A percentile compares a stretch with the other conserved stretches of the same genome.
These are phyloP conservation scores for Naganishia friedmannii DNA, from an alignment of 768 basidiomycete genomes.

Conservation along the genomic window DNA sequence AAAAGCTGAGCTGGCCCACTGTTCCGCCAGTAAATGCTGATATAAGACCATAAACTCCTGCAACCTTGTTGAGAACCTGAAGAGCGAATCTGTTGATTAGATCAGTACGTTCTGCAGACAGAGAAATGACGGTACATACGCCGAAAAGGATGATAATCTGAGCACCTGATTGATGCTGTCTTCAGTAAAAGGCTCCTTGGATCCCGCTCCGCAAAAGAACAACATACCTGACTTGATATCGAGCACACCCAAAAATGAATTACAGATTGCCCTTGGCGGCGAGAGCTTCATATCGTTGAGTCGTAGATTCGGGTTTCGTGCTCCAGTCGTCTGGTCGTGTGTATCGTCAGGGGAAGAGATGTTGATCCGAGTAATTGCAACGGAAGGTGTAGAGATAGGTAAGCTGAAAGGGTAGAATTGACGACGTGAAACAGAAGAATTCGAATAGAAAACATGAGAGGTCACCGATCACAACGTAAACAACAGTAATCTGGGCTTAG, in stretches of 20 bases:
- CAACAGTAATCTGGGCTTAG: no score
- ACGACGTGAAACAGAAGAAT: not conserved
- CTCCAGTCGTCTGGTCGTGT: not conserved
- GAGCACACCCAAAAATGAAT: slow-evolving; percentile 75
- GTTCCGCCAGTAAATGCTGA: slow-evolving; percentile 79
- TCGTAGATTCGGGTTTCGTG: not conserved
- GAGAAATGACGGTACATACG: slow-evolving; percentile 56
- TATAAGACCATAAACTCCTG: slow-evolving; percentile 92
- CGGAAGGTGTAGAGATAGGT: not conserved
- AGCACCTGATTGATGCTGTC: slow-evolving; percentile 57
- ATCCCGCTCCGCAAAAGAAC: not conserved
- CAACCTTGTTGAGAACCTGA: slow-evolving; percentile 81
- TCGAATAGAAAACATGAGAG: not conserved
- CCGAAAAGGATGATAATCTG: slow-evolving; percentile 83
- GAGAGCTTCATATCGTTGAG: slow-evolving; percentile 9
- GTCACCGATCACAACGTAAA: not conserved
- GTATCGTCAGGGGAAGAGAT: not conserved
- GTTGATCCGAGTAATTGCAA: no score
- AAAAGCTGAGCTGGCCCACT: slow-evolving; percentile 86
- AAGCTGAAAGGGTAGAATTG: not conserved
- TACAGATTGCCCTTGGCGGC: slow-evolving; percentile 38
- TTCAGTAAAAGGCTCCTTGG: not conserved
- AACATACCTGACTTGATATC: slow-evolving; percentile 79
- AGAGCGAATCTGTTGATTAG: not conserved
- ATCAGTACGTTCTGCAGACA: no score